Evolutionary conservation across 768 basidiomycete species (phyloP).

Genomic region (Suillus subalutaceus): DNA sequence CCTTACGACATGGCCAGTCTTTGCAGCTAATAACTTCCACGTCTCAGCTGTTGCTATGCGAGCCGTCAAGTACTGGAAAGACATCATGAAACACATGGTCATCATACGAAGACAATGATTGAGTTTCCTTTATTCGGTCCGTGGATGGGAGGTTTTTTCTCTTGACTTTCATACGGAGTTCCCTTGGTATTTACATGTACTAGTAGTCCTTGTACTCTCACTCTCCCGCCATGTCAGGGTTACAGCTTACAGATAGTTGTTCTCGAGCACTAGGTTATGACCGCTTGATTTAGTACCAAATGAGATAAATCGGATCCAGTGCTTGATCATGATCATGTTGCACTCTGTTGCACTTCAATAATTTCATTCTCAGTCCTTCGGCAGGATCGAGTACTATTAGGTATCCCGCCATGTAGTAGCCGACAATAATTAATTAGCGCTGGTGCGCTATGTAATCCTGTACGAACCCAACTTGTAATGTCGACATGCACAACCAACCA

Average conservation of each 20-base stretch:
- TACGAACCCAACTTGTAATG: not conserved
- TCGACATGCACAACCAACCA: not conserved
- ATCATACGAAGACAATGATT: not conserved
- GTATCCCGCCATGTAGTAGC: not conserved
- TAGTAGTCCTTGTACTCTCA: not conserved
- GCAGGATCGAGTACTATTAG: not conserved
- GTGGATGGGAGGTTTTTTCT: not conserved
- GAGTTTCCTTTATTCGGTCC: not conserved
- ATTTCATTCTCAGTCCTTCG: not conserved
- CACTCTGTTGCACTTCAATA: not conserved
- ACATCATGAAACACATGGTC: not conserved
- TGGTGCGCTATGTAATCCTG: not conserved
- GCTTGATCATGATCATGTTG: not conserved
- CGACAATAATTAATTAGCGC: not conserved
- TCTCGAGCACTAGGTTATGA: not conserved
- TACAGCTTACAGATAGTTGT: not conserved
- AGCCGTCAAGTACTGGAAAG: not conserved
- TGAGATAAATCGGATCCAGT: too few species aligned
- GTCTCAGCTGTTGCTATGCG: not conserved
- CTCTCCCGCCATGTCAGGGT: not conserved
- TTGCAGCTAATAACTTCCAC: slow-evolving; percentile 3
- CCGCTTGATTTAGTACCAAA: not conserved
- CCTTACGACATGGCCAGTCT: slow-evolving; percentile 1
- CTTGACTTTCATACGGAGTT: not conserved
- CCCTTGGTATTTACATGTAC: not conserved